These are phyloP conservation scores for Solanum megistacrolobum DNA, from an alignment of 257 asterid species.

Conservation along the genomic window DNA sequence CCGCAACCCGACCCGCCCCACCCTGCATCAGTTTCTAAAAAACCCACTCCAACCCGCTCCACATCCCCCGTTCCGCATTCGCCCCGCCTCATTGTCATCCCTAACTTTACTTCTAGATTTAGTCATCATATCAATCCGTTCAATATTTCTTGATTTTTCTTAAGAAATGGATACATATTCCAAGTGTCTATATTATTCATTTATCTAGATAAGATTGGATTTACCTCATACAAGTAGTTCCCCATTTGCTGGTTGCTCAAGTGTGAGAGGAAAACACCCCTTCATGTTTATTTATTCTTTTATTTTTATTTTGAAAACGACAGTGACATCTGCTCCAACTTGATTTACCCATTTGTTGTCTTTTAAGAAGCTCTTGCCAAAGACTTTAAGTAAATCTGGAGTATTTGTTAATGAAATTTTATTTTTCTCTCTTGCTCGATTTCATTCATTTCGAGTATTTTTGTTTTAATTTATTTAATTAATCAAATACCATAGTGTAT, in stretches of 20 bases:
- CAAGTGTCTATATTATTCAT: background rate
- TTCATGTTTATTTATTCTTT: background rate
- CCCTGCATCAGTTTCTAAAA: too few species aligned
- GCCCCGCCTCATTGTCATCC: background rate
- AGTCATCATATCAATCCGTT: background rate
- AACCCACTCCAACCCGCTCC: background rate
- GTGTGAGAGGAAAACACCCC: background rate
- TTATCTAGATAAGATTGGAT: background rate
- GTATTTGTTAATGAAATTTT: too few species aligned
- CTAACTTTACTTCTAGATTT: background rate
- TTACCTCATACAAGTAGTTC: background rate
- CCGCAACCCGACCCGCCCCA: background rate
- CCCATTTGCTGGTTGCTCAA: background rate
- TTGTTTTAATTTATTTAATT: too few species aligned
- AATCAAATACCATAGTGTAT: too few species aligned
- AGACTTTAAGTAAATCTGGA: too few species aligned
- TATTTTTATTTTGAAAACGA: too few species aligned
- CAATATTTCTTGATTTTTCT: background rate
- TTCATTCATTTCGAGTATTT: too few species aligned
- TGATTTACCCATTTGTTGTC: background rate
- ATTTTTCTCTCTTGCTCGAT: too few species aligned
- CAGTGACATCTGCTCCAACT: background rate
- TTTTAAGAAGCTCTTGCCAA: too few species aligned
- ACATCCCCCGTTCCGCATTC: too few species aligned
- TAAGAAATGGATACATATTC: too few species aligned